A percentile compares a stretch with the other conserved stretches of the same genome.
These are phyloP conservation scores for Hyphodiscus sp. DNA, from an alignment of 2,329 filamentous ascomycete genomes.

Conservation along the genomic window DNA sequence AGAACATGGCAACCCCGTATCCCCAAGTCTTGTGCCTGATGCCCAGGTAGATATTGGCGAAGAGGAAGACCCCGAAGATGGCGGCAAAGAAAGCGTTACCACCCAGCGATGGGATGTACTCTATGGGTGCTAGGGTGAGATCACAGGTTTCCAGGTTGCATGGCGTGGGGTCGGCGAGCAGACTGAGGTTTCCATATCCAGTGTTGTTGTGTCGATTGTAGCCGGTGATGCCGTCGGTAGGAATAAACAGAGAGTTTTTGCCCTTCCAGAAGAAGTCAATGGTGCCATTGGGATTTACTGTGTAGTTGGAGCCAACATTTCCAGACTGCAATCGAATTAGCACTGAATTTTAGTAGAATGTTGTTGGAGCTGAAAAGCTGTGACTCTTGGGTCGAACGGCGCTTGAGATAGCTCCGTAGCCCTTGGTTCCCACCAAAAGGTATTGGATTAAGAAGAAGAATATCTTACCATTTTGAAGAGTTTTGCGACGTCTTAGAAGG, in stretches of 20 bases:
- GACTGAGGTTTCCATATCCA: constrained; percentile 2
- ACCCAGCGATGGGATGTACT: constrained; percentile 49
- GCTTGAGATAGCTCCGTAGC: too few relatives aligned
- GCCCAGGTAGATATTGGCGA: constrained; percentile 38
- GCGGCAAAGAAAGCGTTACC: constrained; percentile 47
- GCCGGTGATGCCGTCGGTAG: constrained; percentile 5
- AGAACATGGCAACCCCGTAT: constrained; percentile 40
- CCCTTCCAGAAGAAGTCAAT: not conserved
- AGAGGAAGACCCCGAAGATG: constrained; percentile 38
- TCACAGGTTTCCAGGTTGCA: constrained; percentile 28
- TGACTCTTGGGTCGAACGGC: too few relatives aligned
- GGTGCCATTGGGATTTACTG: not conserved
- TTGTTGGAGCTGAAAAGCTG: too few relatives aligned
- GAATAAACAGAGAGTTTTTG: constrained; percentile 2
- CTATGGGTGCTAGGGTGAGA: constrained; percentile 47
- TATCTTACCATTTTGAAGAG: too few relatives aligned
- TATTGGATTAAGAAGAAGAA: too few relatives aligned
- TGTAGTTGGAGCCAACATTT: not conserved
- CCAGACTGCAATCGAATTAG: not conserved
- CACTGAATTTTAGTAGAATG: too few relatives aligned
- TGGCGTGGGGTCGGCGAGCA: constrained; percentile 13
- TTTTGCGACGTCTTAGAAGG: too few relatives aligned
- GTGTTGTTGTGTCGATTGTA: constrained; percentile 6
- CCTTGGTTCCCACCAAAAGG: too few relatives aligned
- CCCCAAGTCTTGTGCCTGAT: constrained; percentile 46